Evolutionary conservation across 768 basidiomycete genomes (phyloP).

Genomic region (Mrakia blollopis): DNA sequence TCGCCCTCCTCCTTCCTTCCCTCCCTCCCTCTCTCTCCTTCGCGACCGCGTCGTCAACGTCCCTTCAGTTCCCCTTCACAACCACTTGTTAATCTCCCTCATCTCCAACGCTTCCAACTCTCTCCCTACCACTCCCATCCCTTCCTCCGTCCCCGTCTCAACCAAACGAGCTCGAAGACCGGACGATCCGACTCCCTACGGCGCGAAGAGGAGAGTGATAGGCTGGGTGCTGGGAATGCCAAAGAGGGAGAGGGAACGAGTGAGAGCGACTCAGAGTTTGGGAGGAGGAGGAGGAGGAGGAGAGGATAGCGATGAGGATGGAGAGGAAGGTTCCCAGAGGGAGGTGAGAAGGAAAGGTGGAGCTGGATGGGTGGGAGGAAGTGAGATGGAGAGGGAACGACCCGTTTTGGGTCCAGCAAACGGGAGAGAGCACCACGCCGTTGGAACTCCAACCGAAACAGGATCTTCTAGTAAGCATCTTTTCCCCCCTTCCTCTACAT

Average conservation of each 20-base stretch:
- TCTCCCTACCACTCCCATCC: neutral
- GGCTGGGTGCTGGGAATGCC: constrained; percentile 29
- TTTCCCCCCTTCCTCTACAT: neutral
- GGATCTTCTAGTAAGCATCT: neutral
- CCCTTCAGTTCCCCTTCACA: constrained; percentile 30
- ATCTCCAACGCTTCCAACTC: constrained; percentile 28
- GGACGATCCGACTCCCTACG: constrained; percentile 28
- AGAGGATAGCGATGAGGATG: constrained; percentile 6
- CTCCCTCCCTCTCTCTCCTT: neutral
- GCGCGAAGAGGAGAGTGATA: constrained; percentile 30
- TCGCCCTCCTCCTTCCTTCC: constrained; percentile 1
- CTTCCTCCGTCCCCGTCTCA: neutral
- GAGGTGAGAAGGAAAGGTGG: constrained; percentile 22
- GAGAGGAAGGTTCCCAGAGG: neutral
- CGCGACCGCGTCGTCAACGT: no score
- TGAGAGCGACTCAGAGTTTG: neutral
- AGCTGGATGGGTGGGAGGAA: constrained; percentile 26
- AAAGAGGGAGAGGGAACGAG: constrained; percentile 22
- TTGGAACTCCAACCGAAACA: neutral
- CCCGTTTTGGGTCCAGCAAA: neutral
- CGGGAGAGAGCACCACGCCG: neutral
- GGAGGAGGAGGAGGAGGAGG: neutral
- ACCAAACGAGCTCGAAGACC: constrained; percentile 24
- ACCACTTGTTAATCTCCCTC: constrained; percentile 30
- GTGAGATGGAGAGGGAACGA: constrained; percentile 26